Percentiles rank a stretch among this genome's conserved stretches.
Conservation (phyloP, 306 rosid species). For the Rubus idaeus region DNA sequence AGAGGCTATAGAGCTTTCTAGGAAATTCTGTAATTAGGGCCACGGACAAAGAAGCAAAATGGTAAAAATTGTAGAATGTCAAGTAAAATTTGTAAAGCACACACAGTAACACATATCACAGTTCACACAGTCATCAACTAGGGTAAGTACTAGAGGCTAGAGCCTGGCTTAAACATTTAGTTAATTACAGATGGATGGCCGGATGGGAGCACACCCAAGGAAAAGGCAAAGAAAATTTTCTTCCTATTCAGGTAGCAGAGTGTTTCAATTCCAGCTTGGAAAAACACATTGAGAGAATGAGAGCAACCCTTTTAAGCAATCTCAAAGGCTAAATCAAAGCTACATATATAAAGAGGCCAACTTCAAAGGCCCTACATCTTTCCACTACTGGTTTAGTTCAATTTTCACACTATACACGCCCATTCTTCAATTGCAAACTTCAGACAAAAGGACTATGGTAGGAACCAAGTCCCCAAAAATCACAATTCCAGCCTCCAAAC, state of each 20-base stretch:
- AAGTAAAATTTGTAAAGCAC: not conserved
- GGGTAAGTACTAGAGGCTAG: not conserved
- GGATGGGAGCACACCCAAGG: not conserved
- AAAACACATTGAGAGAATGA: not conserved
- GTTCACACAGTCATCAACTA: not conserved
- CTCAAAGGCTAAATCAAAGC: not conserved
- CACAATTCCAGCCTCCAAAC: not conserved
- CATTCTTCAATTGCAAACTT: not conserved
- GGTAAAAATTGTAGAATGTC: too few species aligned
- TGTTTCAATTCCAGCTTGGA: conserved; percentile 7
- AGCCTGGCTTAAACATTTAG: not conserved
- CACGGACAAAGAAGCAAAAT: not conserved
- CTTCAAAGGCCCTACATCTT: not conserved
- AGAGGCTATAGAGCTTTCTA: not conserved
- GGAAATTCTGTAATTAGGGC: not conserved
- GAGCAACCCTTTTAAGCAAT: not conserved
- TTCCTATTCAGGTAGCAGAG: not conserved
- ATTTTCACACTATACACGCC: not conserved
- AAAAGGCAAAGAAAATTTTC: not conserved
- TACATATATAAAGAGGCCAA: not conserved
- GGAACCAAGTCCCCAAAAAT: conserved; percentile 20
- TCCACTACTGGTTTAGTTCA: not conserved
- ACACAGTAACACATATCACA: not conserved
- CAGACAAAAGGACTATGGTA: not conserved
- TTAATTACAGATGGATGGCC: not conserved